Base-by-base conservation (phyloP, 2,329 filamentous ascomycete species). In the Exophiala lecanii-corni region DNA sequence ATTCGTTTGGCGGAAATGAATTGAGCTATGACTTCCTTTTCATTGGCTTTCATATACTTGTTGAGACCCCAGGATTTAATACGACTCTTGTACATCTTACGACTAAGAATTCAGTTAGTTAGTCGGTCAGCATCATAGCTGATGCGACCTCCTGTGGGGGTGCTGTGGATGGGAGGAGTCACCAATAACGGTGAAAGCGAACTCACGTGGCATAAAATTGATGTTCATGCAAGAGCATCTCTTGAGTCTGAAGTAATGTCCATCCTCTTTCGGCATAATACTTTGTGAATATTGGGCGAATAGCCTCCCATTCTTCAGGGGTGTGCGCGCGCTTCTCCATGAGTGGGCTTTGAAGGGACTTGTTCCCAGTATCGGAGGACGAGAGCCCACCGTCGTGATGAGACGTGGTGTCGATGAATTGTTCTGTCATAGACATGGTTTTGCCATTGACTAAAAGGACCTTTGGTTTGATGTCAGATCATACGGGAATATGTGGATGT, bases 61-160 rank as follows among this genome's bases (percentile, higher is more conserved):
- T 23, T 15, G 34, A 43, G 40, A 12, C 19, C 19, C 40, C 40
- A 43, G 16, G 16, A 10, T 18, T n/a, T 43, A 20, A 43, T 43
- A 17, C 40, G 35, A 13, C 17, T 30, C 31, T 43, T 43, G 23
- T 37, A 43, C 23, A 39, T 38, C 18, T 38, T 37, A 9, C 16
- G 17, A 6, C 39, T 41, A 21, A 20, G 7, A 19, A 15, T 7
- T 17, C n/a, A 40, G 37, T 6, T 9, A 19, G 26, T 40, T 15
- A 30, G 21, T 18, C 4, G 18, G n/a, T n/a, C n/a, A n/a, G n/a
- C n/a, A n/a, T n/a, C n/a, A n/a, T n/a, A n/a, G n/a, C n/a, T n/a
- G n/a, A n/a, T n/a, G n/a, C n/a, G n/a, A n/a, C n/a, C n/a, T n/a
- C n/a, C n/a, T n/a, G n/a, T n/a, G n/a, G n/a, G n/a, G n/a, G n/a